phyloP scores from a whole-genome alignment of 495 filamentous ascomycete genomes.

The Penicillium cataractarum region DNA sequence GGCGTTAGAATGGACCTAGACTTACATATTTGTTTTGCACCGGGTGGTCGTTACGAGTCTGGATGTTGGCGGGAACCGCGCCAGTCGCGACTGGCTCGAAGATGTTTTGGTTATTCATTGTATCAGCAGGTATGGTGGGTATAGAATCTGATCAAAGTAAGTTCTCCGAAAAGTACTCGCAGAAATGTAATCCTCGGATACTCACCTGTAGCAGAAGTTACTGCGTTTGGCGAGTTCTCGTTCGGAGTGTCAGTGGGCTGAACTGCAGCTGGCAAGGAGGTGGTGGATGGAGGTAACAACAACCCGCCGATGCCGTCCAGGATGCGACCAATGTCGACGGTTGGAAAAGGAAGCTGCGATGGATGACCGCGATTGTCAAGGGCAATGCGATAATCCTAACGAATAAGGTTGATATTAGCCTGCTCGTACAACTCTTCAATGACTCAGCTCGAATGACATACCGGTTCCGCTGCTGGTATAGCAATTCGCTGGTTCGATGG shows the following conservation, averaged over 20 bases:
- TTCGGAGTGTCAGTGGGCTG: not conserved
- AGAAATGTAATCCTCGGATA: not conserved
- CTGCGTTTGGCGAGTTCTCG: not conserved
- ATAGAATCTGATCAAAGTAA: constrained; percentile 12
- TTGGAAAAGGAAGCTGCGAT: constrained; percentile 41
- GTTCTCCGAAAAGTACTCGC: not conserved
- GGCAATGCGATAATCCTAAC: constrained; percentile 41
- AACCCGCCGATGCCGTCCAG: constrained; percentile 32
- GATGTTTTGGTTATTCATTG: constrained; percentile 46
- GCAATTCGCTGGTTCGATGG: constrained; percentile 33
- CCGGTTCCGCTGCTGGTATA: constrained; percentile 33
- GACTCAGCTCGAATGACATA: constrained; percentile 25
- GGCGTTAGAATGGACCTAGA: no score
- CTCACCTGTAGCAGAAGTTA: not conserved
- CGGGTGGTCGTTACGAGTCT: constrained; percentile 54
- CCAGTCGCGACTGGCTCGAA: constrained; percentile 65
- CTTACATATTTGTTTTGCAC: constrained; percentile 52
- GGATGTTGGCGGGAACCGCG: constrained; percentile 58
- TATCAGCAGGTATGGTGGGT: constrained; percentile 6
- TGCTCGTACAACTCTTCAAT: no score
- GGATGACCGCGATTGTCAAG: constrained; percentile 49
- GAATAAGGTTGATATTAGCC: constrained; percentile 4
- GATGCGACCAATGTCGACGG: constrained; percentile 22
- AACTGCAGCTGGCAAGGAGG: not conserved
- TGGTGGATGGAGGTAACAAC: constrained; percentile 9